Evolutionary conservation across 176 grass and related monocot genomes (phyloP), one percentile per base, ranked within the genome.

Genomic region (Oryza meridionalis): DNA sequence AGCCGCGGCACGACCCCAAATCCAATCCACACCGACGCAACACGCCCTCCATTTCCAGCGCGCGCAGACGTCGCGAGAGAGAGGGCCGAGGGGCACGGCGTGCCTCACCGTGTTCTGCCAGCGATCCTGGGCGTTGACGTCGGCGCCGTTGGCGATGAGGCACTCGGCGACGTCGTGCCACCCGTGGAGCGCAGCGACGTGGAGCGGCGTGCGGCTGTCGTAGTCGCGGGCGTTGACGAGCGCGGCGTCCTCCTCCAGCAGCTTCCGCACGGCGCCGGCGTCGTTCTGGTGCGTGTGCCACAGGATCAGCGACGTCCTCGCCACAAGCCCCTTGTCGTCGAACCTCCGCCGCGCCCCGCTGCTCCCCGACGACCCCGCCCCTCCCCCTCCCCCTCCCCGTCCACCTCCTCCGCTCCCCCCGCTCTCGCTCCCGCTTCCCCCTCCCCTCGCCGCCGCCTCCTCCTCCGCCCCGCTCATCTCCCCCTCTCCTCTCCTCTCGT

Each of bases 281-380:
- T 99, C 93, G 89, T 99, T 96, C 90, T 99, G 97, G 84, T 99
- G 97, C 77, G 97, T 92, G 88, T 99, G 97, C 97, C 97, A 99
- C n/a, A 99, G 90, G 90, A 99, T 99, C 49, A 99, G 91, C 81
- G 93, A 96, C 45, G 97, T 99, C 22, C 93, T 85, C 44, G 88
- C 94, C 67, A 99, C 97, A 22, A 91, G 72, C 44, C 86, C 81
- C 93, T 99, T 99, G 87, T 94, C 97, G 78, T 90, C 88, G 69
- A 86, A 87, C 75, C 91, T 73, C 71, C 91, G 84, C 67, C 90
- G 79, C 74, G 84, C 74, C 69, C 83, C 92, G 65, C 67, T 72
- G 65, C 71, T 77, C 12, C 83, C 86, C 40, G 88, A 77, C 77
- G 90, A 90, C 38, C 80, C 84, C 25, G 62, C 79, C 49, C 40